Percentiles rank a stretch among this genome's conserved stretches.
Conservation (phyloP, 192 early-diverging fungal genomes). For the Gigaspora rosea region DNA sequence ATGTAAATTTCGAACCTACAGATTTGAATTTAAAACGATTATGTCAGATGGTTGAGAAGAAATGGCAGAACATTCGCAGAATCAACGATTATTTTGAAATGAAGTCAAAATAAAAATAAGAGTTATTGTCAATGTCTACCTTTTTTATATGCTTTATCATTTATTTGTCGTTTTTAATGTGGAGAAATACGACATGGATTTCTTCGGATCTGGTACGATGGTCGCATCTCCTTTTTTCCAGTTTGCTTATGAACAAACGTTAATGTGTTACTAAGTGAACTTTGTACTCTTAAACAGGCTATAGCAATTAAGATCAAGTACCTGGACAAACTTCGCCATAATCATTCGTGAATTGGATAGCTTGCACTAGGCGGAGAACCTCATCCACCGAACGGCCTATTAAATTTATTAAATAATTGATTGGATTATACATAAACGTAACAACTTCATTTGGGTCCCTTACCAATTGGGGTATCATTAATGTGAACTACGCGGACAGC, state of each 20-base stretch:
- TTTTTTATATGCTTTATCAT: background rate
- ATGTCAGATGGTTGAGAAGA: constrained; percentile 17
- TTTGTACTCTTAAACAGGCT: background rate
- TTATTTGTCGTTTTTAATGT: background rate
- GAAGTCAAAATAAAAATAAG: background rate
- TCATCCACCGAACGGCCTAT: constrained; percentile 83
- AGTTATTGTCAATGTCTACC: background rate
- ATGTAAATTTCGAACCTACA: background rate
- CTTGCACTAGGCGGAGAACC: constrained; percentile 80
- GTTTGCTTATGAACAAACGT: constrained; percentile 48
- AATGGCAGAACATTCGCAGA: background rate
- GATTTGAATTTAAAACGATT: background rate
- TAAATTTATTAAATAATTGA: constrained; percentile 12
- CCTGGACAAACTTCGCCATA: constrained; percentile 36
- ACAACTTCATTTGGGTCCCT: background rate
- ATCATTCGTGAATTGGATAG: constrained; percentile 81
- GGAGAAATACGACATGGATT: constrained; percentile 21
- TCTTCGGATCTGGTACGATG: constrained; percentile 71
- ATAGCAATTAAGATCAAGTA: background rate
- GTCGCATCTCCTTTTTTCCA: constrained; percentile 73
- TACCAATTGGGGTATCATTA: constrained; percentile 28
- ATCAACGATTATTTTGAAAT: too few relatives aligned
- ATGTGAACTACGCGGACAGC: constrained; percentile 8
- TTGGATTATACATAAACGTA: background rate
- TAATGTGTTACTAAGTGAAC: background rate